phyloP scores from a whole-genome alignment of 2,329 filamentous ascomycete genomes.

The Esteya vermicola region DNA sequence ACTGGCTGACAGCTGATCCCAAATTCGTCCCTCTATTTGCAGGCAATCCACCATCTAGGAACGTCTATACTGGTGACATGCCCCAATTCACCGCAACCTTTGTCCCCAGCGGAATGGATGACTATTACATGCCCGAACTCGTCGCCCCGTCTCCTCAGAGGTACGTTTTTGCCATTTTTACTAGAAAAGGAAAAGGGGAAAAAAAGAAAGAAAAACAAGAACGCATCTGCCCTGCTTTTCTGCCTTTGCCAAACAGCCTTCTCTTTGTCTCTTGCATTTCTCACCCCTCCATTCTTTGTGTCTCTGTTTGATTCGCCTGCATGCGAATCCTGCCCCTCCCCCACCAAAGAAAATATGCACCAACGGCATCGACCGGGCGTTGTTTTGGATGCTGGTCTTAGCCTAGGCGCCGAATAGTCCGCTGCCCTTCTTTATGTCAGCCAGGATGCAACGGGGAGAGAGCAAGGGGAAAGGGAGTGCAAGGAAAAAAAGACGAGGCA shows the following conservation, averaged over 20 bases:
- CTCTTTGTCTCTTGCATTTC: neutral
- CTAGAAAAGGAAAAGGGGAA: no score
- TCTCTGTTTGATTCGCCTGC: neutral
- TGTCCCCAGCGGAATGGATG: conserved; percentile 39
- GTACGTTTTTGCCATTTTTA: no score
- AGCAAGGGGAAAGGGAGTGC: no score
- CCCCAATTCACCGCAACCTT: conserved; percentile 37
- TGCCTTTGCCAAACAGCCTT: neutral
- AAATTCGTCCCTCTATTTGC: conserved; percentile 9
- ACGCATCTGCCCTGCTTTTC: no score
- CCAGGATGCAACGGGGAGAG: no score
- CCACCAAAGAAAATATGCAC: conserved; percentile 4
- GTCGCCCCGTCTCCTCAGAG: conserved; percentile 40
- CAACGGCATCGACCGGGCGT: neutral
- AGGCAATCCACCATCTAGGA: conserved; percentile 12
- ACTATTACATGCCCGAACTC: conserved; percentile 45
- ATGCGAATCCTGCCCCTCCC: conserved; percentile 6
- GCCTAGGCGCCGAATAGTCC: conserved; percentile 7
- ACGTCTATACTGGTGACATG: conserved; percentile 20
- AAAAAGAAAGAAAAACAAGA: no score
- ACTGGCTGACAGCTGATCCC: conserved; percentile 1
- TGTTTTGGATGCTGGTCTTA: conserved; percentile 1
- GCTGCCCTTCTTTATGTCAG: no score
- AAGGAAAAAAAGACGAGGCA: neutral
- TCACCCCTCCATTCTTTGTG: neutral